Base-by-base conservation (phyloP, 345 rosid genomes). In the Euphorbia tirucalli region DNA sequence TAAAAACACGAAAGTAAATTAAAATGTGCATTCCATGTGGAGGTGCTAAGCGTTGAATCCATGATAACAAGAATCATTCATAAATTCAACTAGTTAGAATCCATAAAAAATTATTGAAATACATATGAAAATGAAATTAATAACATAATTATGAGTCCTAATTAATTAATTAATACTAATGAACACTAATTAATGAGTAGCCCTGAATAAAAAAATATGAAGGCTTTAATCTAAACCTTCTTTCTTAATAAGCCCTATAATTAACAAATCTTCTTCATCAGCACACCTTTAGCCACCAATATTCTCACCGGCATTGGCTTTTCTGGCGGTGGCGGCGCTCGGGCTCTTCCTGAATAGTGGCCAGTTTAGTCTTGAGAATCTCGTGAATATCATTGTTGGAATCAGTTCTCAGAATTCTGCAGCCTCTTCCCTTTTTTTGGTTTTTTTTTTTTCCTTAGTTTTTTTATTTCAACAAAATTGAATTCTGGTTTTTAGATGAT, bases 361-460 rank as follows among this genome's bases (percentile, higher is more conserved):
- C 61, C 18, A 80, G 81, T 79, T 80, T 83, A 0, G 73, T 61
- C 49, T 75, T 75, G 65, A 80, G 75, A 35, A 83, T 83, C 21
- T 74, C 84, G n/a, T 80, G 75, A 9, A 83, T 83, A 44, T 71
- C 72, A 61, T 75, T 76, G 66, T 39, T 71, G 1, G 84, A 80
- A 5, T 83, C 80, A 0, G 78, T 70, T 67, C 82, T 66, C 70
- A 73, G 44, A 30, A 37, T 25, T 68, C 69, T 48, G 22, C 70
- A 71, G 65, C 58, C 80, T 70, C 77, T 32, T 76, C 78, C 75
- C 80, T 77, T 75, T 71, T 60, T 83, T 9, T 67, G 2, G 63
- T 82, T 73, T 62, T 75, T 78, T 65, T 27, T 58, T 32, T 14
- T 32, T 32, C 19, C 21, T 8, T 27, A 2, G 13, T 32, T 14